These are phyloP conservation scores for Ulota crispa DNA, from an alignment of 225 moss, liverwort and hornwort species.

Conservation along the genomic window DNA sequence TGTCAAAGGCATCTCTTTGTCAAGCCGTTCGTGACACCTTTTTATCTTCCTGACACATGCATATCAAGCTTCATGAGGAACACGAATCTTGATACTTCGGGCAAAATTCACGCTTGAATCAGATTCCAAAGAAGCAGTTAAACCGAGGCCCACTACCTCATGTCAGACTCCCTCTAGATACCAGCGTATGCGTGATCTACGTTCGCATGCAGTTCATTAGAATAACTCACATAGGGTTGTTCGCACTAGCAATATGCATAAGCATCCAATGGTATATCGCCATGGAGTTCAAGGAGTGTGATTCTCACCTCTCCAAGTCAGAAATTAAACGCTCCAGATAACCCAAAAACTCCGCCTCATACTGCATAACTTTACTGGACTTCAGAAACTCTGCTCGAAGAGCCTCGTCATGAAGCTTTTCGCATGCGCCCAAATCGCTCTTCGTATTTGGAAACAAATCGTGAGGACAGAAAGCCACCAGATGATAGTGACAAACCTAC, in stretches of 20 bases:
- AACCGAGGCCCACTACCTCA: background rate
- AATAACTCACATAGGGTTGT: background rate
- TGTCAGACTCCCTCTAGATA: background rate
- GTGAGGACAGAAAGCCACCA: conserved; percentile 94
- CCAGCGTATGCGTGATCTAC: background rate
- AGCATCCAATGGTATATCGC: background rate
- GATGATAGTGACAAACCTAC: conserved; percentile 92
- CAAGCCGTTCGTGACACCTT: conserved; percentile 91
- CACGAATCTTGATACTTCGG: background rate
- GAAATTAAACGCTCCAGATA: conserved; percentile 91
- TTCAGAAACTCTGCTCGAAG: conserved; percentile 72
- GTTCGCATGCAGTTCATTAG: background rate
- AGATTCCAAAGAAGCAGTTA: background rate
- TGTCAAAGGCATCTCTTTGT: conserved; percentile 95
- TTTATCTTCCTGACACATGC: conserved; percentile 80
- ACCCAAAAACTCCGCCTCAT: conserved; percentile 85
- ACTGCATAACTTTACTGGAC: conserved; percentile 73
- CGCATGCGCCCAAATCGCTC: conserved; percentile 89
- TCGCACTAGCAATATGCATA: background rate
- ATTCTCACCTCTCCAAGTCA: conserved; percentile 81
- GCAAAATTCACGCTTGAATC: background rate
- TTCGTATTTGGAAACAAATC: conserved; percentile 97
- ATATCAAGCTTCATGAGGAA: background rate
- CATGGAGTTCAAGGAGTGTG: background rate
- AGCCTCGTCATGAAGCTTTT: conserved; percentile 81